Evolutionary conservation across 768 basidiomycete genomes (phyloP).

Genomic region (Trichaptum fuscoviolaceum): DNA sequence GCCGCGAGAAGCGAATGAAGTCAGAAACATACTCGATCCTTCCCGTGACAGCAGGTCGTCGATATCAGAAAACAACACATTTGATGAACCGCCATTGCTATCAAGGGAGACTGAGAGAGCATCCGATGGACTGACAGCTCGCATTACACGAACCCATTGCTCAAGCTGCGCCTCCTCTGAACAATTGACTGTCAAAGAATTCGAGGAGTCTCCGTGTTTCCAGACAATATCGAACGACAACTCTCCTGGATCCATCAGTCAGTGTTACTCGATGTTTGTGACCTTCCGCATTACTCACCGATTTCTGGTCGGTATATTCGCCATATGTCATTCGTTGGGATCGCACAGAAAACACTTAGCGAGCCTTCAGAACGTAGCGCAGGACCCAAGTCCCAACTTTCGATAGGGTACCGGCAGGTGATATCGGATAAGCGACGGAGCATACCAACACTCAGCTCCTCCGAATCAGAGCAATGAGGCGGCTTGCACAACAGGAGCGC

Average conservation of each 20-base stretch:
- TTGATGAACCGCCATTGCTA: neutral
- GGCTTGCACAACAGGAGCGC: neutral
- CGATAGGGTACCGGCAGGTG: neutral
- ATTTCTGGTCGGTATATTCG: neutral
- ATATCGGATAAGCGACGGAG: neutral
- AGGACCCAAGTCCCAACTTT: neutral
- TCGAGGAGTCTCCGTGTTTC: neutral
- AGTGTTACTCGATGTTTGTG: neutral
- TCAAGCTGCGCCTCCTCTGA: neutral
- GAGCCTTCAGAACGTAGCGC: neutral
- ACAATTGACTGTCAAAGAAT: neutral
- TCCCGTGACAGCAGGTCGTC: neutral
- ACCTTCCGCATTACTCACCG: neutral
- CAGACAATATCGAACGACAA: constrained; percentile 1
- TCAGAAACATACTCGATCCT: neutral
- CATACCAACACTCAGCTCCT: neutral
- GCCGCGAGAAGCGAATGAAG: neutral
- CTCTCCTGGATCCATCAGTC: neutral
- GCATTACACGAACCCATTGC: neutral
- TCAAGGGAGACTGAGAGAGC: neutral
- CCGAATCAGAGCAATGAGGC: neutral
- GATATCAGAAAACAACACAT: neutral
- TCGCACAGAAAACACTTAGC: neutral
- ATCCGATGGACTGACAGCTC: neutral
- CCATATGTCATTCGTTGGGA: neutral